phyloP scores from a whole-genome alignment of 1,284 basidiomycete species.

The Baeospora myosura region DNA sequence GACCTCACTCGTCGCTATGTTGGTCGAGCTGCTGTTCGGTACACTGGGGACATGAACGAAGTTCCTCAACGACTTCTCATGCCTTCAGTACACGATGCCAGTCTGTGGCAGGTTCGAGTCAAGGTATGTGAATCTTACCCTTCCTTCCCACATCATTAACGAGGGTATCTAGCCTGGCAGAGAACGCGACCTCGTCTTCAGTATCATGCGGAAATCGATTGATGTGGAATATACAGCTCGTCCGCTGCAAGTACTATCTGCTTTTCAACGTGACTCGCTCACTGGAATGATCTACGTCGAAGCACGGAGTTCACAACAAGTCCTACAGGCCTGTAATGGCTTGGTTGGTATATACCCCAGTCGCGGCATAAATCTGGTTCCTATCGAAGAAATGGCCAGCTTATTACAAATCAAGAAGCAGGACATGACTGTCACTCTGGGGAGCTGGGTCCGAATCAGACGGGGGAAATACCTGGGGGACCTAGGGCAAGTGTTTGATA shows the following conservation, averaged over 20 bases:
- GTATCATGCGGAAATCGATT: constrained; percentile 88
- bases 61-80: constrained; percentile 94
- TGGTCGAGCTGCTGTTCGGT: constrained; percentile 58
- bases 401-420: constrained; percentile 94
- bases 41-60: constrained; percentile 87
- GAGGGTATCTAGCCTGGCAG: constrained; percentile 62
- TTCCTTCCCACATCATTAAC: constrained; percentile 1
- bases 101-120: constrained; percentile 91
- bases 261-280: constrained; percentile 93
- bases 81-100: constrained; percentile 95
- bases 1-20: constrained; percentile 80
- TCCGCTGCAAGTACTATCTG: constrained; percentile 83
- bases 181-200: constrained; percentile 89
- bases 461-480: constrained; percentile 94
- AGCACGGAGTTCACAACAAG: constrained; percentile 82
- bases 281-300: constrained; percentile 96
- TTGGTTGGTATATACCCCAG: constrained; percentile 88
- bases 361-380: constrained; percentile 80
- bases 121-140: constrained; percentile 54
- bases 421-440: constrained; percentile 77
- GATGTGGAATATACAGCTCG: constrained; percentile 71
- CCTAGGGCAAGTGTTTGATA: constrained; percentile 91
- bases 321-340: constrained; percentile 79
- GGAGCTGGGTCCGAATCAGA: constrained; percentile 93
- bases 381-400: constrained; percentile 98